Conservation (phyloP, 2,329 filamentous ascomycete genomes). For the Penicillium capsulatum region DNA sequence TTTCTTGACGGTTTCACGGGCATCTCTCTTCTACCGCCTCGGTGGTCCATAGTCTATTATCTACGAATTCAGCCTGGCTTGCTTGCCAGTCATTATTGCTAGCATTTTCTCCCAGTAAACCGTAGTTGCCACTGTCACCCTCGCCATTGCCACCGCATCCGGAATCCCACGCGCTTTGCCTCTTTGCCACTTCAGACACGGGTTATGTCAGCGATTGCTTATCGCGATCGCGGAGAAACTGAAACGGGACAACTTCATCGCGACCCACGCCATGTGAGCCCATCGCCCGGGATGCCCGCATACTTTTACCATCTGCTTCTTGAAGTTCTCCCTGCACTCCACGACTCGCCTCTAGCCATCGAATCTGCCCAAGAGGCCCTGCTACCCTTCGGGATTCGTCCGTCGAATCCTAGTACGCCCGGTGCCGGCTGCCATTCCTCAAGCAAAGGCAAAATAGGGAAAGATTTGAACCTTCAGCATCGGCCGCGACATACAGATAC, state of each 20-base stretch:
- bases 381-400: constrained; percentile 32
- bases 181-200: constrained; percentile 4
- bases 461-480: constrained; percentile 6
- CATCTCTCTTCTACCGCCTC: constrained; percentile 5
- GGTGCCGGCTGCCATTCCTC: constrained; percentile 4
- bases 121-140: background rate
- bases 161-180: background rate
- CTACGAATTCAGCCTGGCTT: constrained; percentile 7
- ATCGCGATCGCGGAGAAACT: constrained; percentile 1
- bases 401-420: constrained; percentile 14
- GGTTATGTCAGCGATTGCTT: constrained; percentile 1
- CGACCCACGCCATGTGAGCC: constrained; percentile 19
- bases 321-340: constrained; percentile 47
- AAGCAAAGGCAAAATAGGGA: constrained; percentile 3
- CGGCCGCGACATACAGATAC: constrained; percentile 1
- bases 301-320: constrained; percentile 62
- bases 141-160: background rate
- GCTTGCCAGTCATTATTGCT: constrained; percentile 1
- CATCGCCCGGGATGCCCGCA: constrained; percentile 50
- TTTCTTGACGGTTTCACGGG: constrained; percentile 9
- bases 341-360: constrained; percentile 26
- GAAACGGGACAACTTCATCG: no score
- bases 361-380: constrained; percentile 38
- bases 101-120: background rate
- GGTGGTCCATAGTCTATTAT: constrained; percentile 7